phyloP scores from a whole-genome alignment of 163 green algal species.

The Scenedesmus sp. region DNA sequence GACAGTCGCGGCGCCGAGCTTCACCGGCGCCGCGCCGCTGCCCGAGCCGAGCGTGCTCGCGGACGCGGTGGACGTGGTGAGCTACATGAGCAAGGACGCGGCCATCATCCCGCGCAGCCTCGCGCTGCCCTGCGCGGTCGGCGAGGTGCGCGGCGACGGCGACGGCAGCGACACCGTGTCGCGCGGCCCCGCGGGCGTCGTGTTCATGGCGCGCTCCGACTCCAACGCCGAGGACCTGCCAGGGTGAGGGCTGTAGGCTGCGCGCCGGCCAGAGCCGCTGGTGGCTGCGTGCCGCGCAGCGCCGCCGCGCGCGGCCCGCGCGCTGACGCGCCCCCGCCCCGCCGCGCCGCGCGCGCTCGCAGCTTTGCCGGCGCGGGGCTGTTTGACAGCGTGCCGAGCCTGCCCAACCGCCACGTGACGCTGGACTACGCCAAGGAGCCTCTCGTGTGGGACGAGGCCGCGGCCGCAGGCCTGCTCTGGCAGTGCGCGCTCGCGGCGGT shows the following conservation, averaged over 20 bases:
- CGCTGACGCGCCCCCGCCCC: too few relatives aligned
- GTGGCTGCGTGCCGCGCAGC: too few relatives aligned
- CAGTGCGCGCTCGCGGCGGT: slow-evolving; percentile 17
- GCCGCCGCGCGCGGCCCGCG: too few relatives aligned
- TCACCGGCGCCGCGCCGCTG: slow-evolving; percentile 77
- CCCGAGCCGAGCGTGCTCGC: slow-evolving; percentile 14
- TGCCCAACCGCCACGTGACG: neutral
- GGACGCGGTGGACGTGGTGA: slow-evolving; percentile 30
- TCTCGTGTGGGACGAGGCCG: slow-evolving; percentile 47
- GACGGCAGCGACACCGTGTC: neutral
- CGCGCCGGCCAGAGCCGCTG: neutral
- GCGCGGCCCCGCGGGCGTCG: neutral
- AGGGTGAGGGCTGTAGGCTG: slow-evolving; percentile 9
- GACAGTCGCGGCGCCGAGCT: slow-evolving; percentile 76
- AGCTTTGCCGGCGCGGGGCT: slow-evolving; percentile 54
- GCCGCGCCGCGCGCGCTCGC: too few relatives aligned
- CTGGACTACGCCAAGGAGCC: slow-evolving; percentile 44
- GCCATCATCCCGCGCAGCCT: slow-evolving; percentile 10
- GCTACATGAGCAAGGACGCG: slow-evolving; percentile 25
- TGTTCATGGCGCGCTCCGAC: slow-evolving; percentile 58
- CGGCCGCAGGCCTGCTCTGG: slow-evolving; percentile 31
- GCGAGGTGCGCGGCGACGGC: neutral
- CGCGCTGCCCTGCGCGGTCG: neutral
- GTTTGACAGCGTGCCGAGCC: slow-evolving; percentile 46
- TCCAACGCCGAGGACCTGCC: slow-evolving; percentile 59